A percentile compares a stretch with the other conserved stretches of the same genome.
Evolutionary conservation across 495 filamentous ascomycete species (phyloP).

Genomic region (Tuber indicum): DNA sequence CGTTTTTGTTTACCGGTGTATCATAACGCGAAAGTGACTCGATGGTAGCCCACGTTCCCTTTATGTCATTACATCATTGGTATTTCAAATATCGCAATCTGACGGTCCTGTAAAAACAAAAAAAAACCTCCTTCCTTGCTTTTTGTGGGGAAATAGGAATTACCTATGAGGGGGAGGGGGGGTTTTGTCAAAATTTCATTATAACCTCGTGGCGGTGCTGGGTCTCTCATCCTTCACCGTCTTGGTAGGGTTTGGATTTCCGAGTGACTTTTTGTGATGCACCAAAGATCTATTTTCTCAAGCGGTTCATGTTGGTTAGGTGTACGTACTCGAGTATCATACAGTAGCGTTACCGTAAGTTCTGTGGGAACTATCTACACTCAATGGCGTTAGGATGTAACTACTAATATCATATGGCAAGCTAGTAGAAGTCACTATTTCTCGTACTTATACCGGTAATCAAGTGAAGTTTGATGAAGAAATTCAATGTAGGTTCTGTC

Average conservation of each 20-base stretch:
- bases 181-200: background rate
- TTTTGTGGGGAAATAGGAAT: background rate
- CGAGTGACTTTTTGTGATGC: background rate
- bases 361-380: background rate
- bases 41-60: background rate
- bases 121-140: background rate
- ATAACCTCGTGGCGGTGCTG: background rate
- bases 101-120: background rate
- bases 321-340: background rate
- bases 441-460: background rate
- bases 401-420: background rate
- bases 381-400: background rate
- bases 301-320: background rate
- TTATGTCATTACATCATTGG: background rate
- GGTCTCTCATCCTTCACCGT: background rate
- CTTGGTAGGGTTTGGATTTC: background rate
- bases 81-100: background rate
- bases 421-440: background rate
- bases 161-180: background rate
- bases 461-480: background rate
- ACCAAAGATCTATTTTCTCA: background rate
- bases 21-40: background rate
- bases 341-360: background rate
- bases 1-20: background rate
- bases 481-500: background rate